Conservation (phyloP, 352 stramenopile species). For the Salisapilia sapeloensis region DNA sequence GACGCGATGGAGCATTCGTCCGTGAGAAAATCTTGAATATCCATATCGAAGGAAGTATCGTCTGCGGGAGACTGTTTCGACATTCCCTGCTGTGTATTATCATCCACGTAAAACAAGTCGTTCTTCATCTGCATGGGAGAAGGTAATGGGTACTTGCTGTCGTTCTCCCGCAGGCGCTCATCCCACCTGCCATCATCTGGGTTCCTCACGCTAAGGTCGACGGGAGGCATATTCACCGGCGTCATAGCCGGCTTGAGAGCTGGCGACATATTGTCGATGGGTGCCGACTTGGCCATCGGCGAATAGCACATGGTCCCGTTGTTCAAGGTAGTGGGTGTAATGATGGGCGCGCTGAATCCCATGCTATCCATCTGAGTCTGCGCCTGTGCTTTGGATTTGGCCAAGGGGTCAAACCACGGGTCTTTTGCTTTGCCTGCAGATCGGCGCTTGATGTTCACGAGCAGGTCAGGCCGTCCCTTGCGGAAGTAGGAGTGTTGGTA, state of each 20-base stretch:
- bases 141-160: conserved; percentile 10
- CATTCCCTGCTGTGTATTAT: conserved; percentile 5
- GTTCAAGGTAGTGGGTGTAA: conserved; percentile 1
- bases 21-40: conserved; percentile 67
- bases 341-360: conserved; percentile 1
- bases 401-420: conserved; percentile 64
- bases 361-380: background rate
- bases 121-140: conserved; percentile 25
- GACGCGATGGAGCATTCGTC: conserved; percentile 60
- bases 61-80: conserved; percentile 9
- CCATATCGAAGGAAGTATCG: conserved; percentile 57
- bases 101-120: conserved; percentile 19
- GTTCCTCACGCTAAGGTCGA: conserved; percentile 29
- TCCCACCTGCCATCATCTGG: conserved; percentile 21
- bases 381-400: conserved; percentile 2
- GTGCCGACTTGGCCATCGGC: conserved; percentile 47
- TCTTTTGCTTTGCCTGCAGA: conserved; percentile 72
- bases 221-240: conserved; percentile 16
- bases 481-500: conserved; percentile 80
- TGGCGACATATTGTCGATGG: conserved; percentile 75
- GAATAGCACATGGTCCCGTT: conserved; percentile 41
- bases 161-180: conserved; percentile 15
- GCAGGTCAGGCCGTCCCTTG: conserved; percentile 56
- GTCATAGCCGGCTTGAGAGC: conserved; percentile 57
- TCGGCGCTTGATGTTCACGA: conserved; percentile 74